Conservation (phyloP, 2,329 filamentous ascomycete species). For the Aspergillus flavus region DNA sequence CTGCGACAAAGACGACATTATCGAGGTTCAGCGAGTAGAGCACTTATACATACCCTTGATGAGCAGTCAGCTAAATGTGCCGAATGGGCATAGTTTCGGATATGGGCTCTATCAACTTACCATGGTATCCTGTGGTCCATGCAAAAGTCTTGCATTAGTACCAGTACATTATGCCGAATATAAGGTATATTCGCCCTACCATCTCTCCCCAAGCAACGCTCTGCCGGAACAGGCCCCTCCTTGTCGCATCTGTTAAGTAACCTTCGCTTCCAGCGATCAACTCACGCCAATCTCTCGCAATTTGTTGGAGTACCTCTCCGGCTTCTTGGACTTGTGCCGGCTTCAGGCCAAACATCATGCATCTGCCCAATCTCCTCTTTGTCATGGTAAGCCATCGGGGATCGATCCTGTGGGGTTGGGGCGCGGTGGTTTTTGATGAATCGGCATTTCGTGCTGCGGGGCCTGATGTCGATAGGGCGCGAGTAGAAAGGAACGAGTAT, state of each 20-base stretch:
- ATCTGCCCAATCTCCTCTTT: conserved; percentile 69
- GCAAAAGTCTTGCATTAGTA: conserved; percentile 23
- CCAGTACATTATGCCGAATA: neutral
- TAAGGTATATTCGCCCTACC: conserved; percentile 50
- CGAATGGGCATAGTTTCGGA: neutral
- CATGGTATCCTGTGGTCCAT: conserved; percentile 47
- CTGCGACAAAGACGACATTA: neutral
- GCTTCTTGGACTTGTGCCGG: conserved; percentile 60
- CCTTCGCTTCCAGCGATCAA: conserved; percentile 75
- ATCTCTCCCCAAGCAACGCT: conserved; percentile 83
- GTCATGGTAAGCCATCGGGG: conserved; percentile 72
- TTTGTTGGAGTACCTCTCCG: conserved; percentile 59
- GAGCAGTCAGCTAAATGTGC: conserved; percentile 5
- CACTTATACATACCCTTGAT: conserved; percentile 28
- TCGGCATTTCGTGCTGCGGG: conserved; percentile 18
- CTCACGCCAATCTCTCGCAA: conserved; percentile 70
- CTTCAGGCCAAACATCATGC: conserved; percentile 72
- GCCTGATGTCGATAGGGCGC: conserved; percentile 26
- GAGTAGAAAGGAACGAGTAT: conserved; percentile 10
- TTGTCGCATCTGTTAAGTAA: conserved; percentile 66
- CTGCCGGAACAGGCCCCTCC: conserved; percentile 66
- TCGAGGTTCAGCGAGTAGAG: neutral
- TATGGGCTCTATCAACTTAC: conserved; percentile 32
- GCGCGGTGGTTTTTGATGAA: conserved; percentile 14
- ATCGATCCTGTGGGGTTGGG: conserved; percentile 38